phyloP scores from a whole-genome alignment of 1,284 basidiomycete genomes.

The Coniferiporia sulphurascens region DNA sequence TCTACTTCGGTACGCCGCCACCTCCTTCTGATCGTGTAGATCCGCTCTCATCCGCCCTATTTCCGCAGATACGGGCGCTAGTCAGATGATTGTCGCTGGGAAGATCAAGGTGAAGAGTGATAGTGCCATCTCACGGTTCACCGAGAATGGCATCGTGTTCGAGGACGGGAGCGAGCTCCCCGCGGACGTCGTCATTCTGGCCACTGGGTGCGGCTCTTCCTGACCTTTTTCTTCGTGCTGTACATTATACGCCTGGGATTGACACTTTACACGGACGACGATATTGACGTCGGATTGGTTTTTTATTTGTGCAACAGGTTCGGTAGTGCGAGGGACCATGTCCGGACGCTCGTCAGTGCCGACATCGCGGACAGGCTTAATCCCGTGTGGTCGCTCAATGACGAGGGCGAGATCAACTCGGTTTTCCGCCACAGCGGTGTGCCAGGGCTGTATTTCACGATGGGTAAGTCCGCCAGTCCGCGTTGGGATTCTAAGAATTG shows the following conservation, averaged over 20 bases:
- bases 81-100: conserved; percentile 32
- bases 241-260: no score
- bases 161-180: conserved; percentile 18
- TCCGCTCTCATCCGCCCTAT: no score
- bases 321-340: conserved; percentile 3
- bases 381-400: conserved; percentile 11
- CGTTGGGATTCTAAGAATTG: neutral
- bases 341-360: conserved; percentile 5
- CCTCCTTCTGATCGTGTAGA: neutral
- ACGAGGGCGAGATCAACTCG: conserved; percentile 14
- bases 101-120: conserved; percentile 27
- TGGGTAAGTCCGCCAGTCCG: conserved; percentile 3
- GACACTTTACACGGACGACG: no score
- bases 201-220: conserved; percentile 19
- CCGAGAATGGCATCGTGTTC: conserved; percentile 17
- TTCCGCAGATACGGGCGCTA: conserved; percentile 25
- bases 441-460: conserved; percentile 12
- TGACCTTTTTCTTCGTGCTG: neutral
- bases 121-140: conserved; percentile 14
- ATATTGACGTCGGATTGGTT: no score
- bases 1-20: conserved; percentile 29
- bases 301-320: neutral
- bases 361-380: neutral
- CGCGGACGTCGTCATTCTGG: conserved; percentile 22
- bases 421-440: conserved; percentile 12